Evolutionary conservation across 2,329 filamentous ascomycete genomes (phyloP).

Genomic region (Chrysosporium queenslandicum): DNA sequence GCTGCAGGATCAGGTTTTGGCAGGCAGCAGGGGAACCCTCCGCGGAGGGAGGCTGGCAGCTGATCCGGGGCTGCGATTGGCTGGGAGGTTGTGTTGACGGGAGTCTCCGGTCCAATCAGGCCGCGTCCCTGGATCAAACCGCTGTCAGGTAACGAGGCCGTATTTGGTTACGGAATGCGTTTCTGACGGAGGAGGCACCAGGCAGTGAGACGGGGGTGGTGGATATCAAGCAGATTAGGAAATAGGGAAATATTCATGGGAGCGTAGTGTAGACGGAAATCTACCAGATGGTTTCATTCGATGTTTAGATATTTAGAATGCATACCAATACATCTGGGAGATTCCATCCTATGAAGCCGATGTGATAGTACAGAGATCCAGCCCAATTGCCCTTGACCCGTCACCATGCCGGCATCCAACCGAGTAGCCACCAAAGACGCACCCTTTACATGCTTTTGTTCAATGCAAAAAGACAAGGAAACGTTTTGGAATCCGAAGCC

Average conservation of each 20-base stretch:
- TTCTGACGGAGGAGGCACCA: neutral
- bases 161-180: too few species aligned
- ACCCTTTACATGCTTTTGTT: neutral
- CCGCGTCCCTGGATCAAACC: conserved; percentile 1
- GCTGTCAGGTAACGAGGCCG: neutral
- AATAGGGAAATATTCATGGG: neutral
- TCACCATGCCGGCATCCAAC: neutral
- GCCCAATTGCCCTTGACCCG: neutral
- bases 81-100: neutral
- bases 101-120: conserved; percentile 4
- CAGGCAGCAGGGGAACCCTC: neutral
- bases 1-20: neutral
- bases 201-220: neutral
- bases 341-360: neutral
- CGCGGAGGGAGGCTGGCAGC: neutral
- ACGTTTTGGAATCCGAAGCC: neutral
- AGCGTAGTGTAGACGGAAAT: neutral
- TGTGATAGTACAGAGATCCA: neutral
- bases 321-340: conserved; percentile 1
- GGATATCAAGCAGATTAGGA: neutral
- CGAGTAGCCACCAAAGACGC: neutral
- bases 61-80: neutral
- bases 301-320: neutral
- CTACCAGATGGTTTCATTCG: neutral
- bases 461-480: neutral